A percentile compares a stretch with the other conserved stretches of the same genome.
These are phyloP conservation scores for Diaporthe aspalathi DNA, from an alignment of 2,329 filamentous ascomycete genomes.

Conservation along the genomic window DNA sequence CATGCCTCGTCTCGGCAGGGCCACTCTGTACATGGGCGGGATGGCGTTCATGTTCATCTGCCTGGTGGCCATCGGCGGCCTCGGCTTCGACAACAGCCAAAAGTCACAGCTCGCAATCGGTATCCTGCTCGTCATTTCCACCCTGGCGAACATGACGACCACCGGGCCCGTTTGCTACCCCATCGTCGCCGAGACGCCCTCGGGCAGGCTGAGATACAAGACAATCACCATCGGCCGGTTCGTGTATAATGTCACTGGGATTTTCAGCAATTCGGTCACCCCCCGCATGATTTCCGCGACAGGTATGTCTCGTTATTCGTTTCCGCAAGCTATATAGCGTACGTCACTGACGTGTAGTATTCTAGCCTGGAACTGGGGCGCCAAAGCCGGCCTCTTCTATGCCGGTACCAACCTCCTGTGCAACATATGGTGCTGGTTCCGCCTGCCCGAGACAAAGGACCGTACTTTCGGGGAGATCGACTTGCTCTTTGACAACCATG, in stretches of 20 bases:
- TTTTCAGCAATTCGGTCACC: constrained; percentile 45
- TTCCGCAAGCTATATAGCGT: too few species aligned
- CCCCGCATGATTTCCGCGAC: constrained; percentile 44
- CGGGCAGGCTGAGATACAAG: constrained; percentile 43
- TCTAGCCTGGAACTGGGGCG: constrained; percentile 47
- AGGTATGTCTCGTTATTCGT: constrained; percentile 38
- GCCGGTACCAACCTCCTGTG: constrained; percentile 47
- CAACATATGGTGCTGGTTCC: constrained; percentile 47
- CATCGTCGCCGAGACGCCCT: constrained; percentile 45
- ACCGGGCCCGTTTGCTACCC: constrained; percentile 47
- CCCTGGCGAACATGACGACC: constrained; percentile 50
- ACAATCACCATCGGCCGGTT: constrained; percentile 44
- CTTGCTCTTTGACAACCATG: constrained; percentile 44
- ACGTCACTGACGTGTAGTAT: background rate
- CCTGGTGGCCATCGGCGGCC: constrained; percentile 50
- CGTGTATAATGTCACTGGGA: constrained; percentile 44
- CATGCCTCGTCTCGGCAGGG: constrained; percentile 53
- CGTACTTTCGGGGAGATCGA: constrained; percentile 42
- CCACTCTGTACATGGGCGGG: constrained; percentile 55
- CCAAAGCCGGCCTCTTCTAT: constrained; percentile 47
- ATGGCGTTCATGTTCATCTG: constrained; percentile 53
- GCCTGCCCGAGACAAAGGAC: constrained; percentile 46
- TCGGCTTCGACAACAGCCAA: constrained; percentile 44
- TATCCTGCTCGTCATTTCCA: constrained; percentile 48
- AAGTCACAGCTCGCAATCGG: constrained; percentile 48